These are phyloP conservation scores for Miscanthus lutarioriparius DNA, from an alignment of 176 grass and related monocot genomes.

Conservation along the genomic window DNA sequence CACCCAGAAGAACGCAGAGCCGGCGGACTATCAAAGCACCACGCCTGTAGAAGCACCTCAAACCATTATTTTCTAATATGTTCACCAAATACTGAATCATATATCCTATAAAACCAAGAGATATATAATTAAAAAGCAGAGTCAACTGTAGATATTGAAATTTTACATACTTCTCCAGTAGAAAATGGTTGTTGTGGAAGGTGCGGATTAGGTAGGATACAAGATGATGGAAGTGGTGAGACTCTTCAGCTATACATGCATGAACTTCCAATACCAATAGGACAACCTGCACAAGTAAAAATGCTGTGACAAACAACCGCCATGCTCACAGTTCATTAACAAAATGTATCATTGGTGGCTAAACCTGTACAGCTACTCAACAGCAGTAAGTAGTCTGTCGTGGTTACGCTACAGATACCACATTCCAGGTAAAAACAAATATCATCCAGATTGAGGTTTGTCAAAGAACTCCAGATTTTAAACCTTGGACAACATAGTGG, in stretches of 20 bases:
- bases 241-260: constrained; percentile 82
- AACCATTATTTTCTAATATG: constrained; percentile 19
- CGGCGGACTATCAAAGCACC: constrained; percentile 91
- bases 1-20: constrained; percentile 85
- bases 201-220: constrained; percentile 65
- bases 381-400: neutral
- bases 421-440: neutral
- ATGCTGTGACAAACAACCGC: constrained; percentile 6
- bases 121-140: constrained; percentile 14
- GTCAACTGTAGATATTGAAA: constrained; percentile 23
- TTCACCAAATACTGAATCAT: constrained; percentile 25
- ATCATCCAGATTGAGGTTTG: neutral
- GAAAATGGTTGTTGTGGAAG: constrained; percentile 70
- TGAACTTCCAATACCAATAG: constrained; percentile 94
- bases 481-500: constrained; percentile 1
- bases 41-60: constrained; percentile 56
- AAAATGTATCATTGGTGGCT: constrained; percentile 1
- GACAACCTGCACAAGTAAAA: constrained; percentile 69
- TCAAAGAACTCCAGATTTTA: neutral
- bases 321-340: neutral
- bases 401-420: neutral
- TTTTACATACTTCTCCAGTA: constrained; percentile 80
- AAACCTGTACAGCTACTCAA: neutral
- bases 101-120: constrained; percentile 28
- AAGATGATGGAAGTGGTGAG: constrained; percentile 76